Percentiles rank a stretch among this genome's conserved stretches.
These are phyloP conservation scores for Piper longum DNA, from an alignment of 164 flowering plant species.

Conservation along the genomic window DNA sequence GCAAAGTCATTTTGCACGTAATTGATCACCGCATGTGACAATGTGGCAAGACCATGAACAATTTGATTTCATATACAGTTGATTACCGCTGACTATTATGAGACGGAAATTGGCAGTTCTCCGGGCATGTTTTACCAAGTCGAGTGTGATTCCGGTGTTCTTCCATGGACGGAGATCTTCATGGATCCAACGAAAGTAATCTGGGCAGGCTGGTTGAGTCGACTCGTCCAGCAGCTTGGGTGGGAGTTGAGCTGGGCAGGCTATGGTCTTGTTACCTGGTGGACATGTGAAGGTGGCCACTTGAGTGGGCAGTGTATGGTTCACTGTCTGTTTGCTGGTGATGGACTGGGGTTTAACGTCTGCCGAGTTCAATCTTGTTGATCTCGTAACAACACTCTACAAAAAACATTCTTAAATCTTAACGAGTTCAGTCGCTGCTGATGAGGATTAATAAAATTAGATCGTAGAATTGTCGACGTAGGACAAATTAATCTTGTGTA, in stretches of 20 bases:
- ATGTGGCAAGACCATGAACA: too few species aligned
- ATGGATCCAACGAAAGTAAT: constrained; percentile 46
- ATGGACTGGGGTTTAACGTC: too few species aligned
- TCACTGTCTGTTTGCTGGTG: too few species aligned
- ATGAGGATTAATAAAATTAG: too few species aligned
- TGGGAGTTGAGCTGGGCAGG: constrained; percentile 18
- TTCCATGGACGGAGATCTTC: constrained; percentile 39
- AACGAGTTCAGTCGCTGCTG: too few species aligned
- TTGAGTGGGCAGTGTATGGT: constrained; percentile 1
- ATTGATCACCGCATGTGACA: too few species aligned
- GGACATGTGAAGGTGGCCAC: constrained; percentile 29
- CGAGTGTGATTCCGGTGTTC: constrained; percentile 26
- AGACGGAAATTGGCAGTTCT: constrained; percentile 20
- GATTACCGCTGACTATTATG: constrained; percentile 15
- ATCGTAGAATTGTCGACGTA: too few species aligned
- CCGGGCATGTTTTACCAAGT: constrained; percentile 22
- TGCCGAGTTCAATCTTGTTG: too few species aligned
- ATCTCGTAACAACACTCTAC: too few species aligned
- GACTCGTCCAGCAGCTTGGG: not conserved
- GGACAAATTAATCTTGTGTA: too few species aligned
- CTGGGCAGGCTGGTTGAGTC: constrained; percentile 17
- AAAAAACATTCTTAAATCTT: too few species aligned
- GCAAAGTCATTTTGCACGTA: not conserved
- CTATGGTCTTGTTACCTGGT: constrained; percentile 14
- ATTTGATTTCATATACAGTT: too few species aligned